A percentile compares a stretch with the other conserved stretches of the same genome.
phyloP scores from a whole-genome alignment of 2,329 filamentous ascomycete genomes.

The Diaporthe vexans region DNA sequence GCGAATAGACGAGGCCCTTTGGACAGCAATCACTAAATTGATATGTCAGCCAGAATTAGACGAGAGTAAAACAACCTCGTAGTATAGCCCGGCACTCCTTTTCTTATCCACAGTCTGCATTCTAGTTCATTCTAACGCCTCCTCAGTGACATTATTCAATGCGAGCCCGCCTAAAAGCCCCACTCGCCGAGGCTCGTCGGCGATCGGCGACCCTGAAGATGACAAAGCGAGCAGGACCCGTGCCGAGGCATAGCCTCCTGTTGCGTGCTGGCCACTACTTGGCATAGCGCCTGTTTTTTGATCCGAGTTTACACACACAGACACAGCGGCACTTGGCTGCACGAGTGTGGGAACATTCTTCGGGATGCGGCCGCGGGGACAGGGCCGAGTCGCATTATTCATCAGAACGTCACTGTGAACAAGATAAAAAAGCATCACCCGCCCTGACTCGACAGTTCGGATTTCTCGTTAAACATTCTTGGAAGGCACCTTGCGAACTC shows the following conservation, averaged over 20 bases:
- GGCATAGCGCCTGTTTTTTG: background rate
- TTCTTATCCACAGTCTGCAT: background rate
- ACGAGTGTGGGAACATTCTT: background rate
- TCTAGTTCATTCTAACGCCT: conserved; percentile 1
- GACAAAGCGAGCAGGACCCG: background rate
- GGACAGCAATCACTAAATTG: background rate
- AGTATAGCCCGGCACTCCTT: background rate
- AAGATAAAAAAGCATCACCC: conserved; percentile 13
- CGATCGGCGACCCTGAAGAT: conserved; percentile 22
- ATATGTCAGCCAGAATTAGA: background rate
- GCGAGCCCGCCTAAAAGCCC: conserved; percentile 4
- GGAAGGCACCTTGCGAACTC: background rate
- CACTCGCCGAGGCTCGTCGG: conserved; percentile 32
- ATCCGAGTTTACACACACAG: background rate
- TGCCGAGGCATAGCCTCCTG: conserved; percentile 20
- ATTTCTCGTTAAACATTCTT: background rate
- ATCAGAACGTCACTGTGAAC: conserved; percentile 28
- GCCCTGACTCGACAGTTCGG: background rate
- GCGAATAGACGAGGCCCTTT: background rate
- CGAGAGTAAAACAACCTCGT: background rate
- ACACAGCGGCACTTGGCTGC: background rate
- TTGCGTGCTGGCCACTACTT: background rate
- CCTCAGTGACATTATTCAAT: background rate
- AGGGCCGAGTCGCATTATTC: conserved; percentile 9
- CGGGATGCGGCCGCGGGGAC: background rate